These are phyloP conservation scores for Zanthoxylum bungeanum DNA, from an alignment of 345 rosid species.

Conservation along the genomic window DNA sequence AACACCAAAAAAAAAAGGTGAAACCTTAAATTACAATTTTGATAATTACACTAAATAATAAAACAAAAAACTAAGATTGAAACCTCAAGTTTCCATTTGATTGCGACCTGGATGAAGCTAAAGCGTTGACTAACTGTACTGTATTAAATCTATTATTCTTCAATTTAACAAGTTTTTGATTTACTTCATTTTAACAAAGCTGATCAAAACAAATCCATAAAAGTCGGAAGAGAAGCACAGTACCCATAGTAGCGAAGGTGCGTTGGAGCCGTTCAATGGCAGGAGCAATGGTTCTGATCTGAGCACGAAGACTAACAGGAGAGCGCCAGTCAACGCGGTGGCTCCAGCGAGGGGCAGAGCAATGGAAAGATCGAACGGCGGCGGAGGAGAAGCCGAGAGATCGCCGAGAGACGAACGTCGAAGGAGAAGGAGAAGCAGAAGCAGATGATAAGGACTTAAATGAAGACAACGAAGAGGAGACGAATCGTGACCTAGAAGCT, in stretches of 20 bases:
- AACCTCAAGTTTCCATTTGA: neutral
- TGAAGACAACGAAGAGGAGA: conserved; percentile 22
- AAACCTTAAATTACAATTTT: neutral
- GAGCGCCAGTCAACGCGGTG: conserved; percentile 69
- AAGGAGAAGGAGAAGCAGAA: conserved; percentile 16
- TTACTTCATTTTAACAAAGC: neutral
- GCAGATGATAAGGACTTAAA: conserved; percentile 16
- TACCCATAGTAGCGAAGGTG: conserved; percentile 85
- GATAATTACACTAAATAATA: neutral
- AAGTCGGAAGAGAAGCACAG: conserved; percentile 4
- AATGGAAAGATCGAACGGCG: conserved; percentile 45
- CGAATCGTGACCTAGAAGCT: conserved; percentile 52
- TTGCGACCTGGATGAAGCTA: neutral
- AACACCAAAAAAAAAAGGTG: neutral
- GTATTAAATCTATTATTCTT: neutral
- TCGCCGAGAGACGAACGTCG: conserved; percentile 33
- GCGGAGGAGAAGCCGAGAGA: conserved; percentile 46
- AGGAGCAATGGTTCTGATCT: conserved; percentile 63
- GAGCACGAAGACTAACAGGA: conserved; percentile 55
- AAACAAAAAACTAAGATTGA: neutral
- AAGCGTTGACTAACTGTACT: neutral
- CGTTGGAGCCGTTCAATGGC: conserved; percentile 59
- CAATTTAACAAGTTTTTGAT: neutral
- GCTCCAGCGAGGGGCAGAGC: conserved; percentile 65
- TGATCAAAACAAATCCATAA: conserved; percentile 12